Evolutionary conservation across 345 rosid genomes (phyloP).

Genomic region (Euclidium syriacum): DNA sequence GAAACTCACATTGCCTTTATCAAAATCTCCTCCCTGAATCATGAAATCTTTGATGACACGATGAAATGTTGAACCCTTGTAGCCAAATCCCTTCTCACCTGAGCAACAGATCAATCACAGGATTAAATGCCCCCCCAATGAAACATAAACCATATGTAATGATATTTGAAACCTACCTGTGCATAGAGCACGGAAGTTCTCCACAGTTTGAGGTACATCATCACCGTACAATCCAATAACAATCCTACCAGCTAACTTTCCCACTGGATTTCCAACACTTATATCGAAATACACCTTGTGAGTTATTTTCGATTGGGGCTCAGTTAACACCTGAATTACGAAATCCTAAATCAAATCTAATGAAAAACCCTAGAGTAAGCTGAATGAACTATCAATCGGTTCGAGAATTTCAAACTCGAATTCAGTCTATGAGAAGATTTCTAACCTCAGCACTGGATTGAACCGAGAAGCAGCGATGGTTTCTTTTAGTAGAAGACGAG

Average conservation of each 20-base stretch:
- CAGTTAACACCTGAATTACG: conserved; percentile 34
- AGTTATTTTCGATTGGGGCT: conserved; percentile 73
- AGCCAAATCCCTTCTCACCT: conserved; percentile 99
- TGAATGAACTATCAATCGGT: background rate
- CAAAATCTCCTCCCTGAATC: conserved; percentile 99
- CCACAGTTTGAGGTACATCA: conserved; percentile 91
- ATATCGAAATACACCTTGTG: conserved; percentile 89
- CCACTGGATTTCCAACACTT: conserved; percentile 89
- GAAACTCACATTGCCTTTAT: conserved; percentile 83
- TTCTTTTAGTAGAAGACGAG: conserved; percentile 34
- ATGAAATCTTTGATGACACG: conserved; percentile 95
- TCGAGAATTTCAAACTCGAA: background rate
- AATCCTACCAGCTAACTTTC: conserved; percentile 80
- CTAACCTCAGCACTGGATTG: conserved; percentile 75
- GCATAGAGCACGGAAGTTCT: conserved; percentile 94
- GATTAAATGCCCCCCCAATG: background rate
- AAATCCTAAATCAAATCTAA: background rate
- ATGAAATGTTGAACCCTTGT: conserved; percentile 70
- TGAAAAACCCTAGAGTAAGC: background rate
- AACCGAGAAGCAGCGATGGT: conserved; percentile 33
- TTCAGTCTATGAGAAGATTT: background rate
- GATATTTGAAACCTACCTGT: conserved; percentile 48
- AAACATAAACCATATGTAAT: background rate
- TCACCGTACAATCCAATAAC: conserved; percentile 92
- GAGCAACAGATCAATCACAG: conserved; percentile 17